A percentile compares a stretch with the other conserved stretches of the same genome.
These are phyloP conservation scores for Phialophora verrucosa DNA, from an alignment of 2,329 filamentous ascomycete genomes.

Conservation along the genomic window DNA sequence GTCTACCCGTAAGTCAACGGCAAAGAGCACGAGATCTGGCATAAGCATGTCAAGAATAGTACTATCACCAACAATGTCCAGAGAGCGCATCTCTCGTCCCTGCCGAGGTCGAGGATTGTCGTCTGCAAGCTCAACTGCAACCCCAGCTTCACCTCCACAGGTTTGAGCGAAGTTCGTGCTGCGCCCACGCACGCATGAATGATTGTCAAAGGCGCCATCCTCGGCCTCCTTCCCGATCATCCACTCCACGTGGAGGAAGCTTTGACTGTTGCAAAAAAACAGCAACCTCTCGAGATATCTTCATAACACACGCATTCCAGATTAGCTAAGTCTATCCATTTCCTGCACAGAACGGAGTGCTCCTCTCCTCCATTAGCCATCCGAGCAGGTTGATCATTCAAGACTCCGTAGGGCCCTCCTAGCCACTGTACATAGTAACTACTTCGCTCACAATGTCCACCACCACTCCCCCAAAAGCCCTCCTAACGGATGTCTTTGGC, in stretches of 20 bases:
- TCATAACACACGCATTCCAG: neutral
- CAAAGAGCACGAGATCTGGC: neutral
- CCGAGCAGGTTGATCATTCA: too few relatives aligned
- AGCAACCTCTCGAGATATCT: neutral
- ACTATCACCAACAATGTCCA: neutral
- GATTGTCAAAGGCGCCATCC: slow-evolving; percentile 8
- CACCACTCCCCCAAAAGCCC: slow-evolving; percentile 56
- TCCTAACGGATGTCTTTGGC: slow-evolving; percentile 79
- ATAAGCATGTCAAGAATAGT: neutral
- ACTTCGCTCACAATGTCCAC: slow-evolving; percentile 32
- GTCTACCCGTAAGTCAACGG: neutral
- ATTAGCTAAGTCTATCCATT: slow-evolving; percentile 5
- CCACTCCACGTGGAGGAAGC: neutral
- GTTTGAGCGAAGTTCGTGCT: neutral
- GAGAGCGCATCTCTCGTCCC: neutral
- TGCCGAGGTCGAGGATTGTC: slow-evolving; percentile 6
- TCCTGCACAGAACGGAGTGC: neutral
- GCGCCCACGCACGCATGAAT: neutral
- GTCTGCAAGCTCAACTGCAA: neutral
- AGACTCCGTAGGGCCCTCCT: neutral
- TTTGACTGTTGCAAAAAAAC: neutral
- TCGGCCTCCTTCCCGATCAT: neutral
- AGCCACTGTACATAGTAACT: neutral
- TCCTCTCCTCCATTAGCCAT: neutral
- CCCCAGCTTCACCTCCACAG: neutral